These are phyloP conservation scores for Symmetrospora coprosmae DNA, from an alignment of 768 basidiomycete species.

Conservation along the genomic window DNA sequence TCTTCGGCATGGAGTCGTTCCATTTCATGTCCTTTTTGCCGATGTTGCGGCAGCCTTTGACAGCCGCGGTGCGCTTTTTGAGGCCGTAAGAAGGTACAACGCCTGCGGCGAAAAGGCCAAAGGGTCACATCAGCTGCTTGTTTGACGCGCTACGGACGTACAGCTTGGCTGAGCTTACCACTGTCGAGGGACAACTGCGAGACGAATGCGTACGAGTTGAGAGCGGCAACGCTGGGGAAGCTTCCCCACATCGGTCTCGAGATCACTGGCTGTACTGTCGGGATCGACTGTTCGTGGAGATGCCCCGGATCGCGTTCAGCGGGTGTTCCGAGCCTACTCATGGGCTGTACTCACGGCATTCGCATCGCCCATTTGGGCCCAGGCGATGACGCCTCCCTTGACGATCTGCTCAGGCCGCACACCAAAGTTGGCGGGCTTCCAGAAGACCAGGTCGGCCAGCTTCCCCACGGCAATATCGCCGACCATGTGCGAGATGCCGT, in stretches of 20 bases:
- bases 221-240: slow-evolving; percentile 58
- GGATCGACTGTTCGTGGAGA: slow-evolving; percentile 54
- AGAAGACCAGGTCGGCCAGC: slow-evolving; percentile 85
- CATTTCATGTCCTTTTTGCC: slow-evolving; percentile 85
- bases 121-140: neutral
- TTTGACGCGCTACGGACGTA: too few species aligned
- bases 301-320: neutral
- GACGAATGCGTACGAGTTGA: slow-evolving; percentile 75
- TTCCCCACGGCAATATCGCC: slow-evolving; percentile 69
- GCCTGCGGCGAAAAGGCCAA: slow-evolving; percentile 38
- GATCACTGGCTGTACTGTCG: slow-evolving; percentile 78
- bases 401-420: slow-evolving; percentile 83
- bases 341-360: slow-evolving; percentile 45
- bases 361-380: slow-evolving; percentile 90
- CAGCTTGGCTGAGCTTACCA: slow-evolving; percentile 34
- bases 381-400: slow-evolving; percentile 85
- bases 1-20: slow-evolving; percentile 66
- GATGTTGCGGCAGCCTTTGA: slow-evolving; percentile 58
- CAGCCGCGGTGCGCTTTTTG: slow-evolving; percentile 57
- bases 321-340: neutral
- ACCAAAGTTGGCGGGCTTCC: slow-evolving; percentile 90
- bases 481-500: slow-evolving; percentile 75
- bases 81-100: slow-evolving; percentile 54
- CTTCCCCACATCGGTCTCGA: slow-evolving; percentile 89
- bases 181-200: slow-evolving; percentile 53